These are phyloP conservation scores for Cutaneotrichosporon sp. DNA, from an alignment of 1,284 basidiomycete species.

Conservation along the genomic window DNA sequence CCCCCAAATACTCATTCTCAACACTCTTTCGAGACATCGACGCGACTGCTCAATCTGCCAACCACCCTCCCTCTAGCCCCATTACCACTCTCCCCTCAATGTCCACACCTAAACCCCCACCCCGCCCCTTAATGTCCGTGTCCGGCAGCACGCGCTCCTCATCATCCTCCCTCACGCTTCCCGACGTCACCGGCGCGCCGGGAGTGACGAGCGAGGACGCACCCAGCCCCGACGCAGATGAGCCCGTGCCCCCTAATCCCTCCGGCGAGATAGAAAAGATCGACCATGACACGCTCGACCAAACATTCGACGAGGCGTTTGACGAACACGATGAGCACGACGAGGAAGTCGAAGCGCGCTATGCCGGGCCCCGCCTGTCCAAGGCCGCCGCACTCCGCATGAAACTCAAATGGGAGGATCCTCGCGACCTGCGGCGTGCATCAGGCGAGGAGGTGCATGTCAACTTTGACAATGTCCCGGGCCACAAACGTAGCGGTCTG, in stretches of 20 bases:
- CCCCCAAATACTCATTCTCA: too few relatives aligned
- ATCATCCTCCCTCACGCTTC: background rate
- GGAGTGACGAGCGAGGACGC: constrained; percentile 10
- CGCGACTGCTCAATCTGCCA: too few relatives aligned
- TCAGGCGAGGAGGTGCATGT: constrained; percentile 9
- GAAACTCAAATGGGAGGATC: constrained; percentile 34
- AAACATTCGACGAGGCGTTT: too few relatives aligned
- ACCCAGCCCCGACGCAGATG: too few relatives aligned
- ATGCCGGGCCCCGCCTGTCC: constrained; percentile 32
- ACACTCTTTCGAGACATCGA: background rate
- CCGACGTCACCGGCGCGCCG: background rate
- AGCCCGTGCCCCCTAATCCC: background rate
- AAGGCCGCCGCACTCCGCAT: constrained; percentile 33
- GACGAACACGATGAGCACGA: too few relatives aligned
- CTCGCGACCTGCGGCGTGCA: constrained; percentile 11
- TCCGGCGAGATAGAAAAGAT: constrained; percentile 9
- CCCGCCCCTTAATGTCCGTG: too few relatives aligned
- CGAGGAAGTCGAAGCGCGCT: too few relatives aligned
- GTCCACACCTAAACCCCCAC: too few relatives aligned
- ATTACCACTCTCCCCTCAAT: background rate
- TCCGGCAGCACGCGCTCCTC: background rate
- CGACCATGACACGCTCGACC: constrained; percentile 19
- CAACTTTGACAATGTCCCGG: constrained; percentile 24
- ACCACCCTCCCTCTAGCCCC: background rate
- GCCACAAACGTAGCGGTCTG: constrained; percentile 28